Conservation (phyloP, 1,284 basidiomycete genomes). For the Coriolopsis trogii region DNA sequence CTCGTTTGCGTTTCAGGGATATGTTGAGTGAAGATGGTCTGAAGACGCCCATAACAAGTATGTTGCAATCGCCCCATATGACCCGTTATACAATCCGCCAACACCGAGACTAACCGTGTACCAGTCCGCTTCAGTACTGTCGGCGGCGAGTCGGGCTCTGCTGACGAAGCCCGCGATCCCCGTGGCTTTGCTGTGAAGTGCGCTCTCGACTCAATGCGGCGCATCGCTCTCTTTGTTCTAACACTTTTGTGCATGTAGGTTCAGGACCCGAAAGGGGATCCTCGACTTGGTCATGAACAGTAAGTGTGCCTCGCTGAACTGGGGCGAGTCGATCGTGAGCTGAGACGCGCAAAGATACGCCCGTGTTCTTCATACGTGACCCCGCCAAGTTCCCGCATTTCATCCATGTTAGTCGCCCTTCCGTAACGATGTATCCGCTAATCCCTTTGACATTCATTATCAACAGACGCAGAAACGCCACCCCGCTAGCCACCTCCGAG, state of each 20-base stretch:
- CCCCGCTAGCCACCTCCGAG: constrained; percentile 86
- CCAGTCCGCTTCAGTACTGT: constrained; percentile 90
- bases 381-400: constrained; percentile 86
- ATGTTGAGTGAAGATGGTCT: constrained; percentile 29
- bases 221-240: neutral
- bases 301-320: constrained; percentile 1
- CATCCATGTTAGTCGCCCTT: constrained; percentile 60
- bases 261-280: constrained; percentile 80
- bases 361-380: constrained; percentile 86
- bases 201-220: neutral
- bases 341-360: constrained; percentile 63
- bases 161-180: constrained; percentile 90
- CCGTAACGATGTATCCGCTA: neutral
- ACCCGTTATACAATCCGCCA: neutral
- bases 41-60: constrained; percentile 27
- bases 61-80: no score
- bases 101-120: constrained; percentile 30
- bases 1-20: constrained; percentile 22
- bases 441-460: no score
- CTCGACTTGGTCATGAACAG: constrained; percentile 89
- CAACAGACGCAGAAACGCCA: constrained; percentile 81
- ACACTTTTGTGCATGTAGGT: constrained; percentile 14
- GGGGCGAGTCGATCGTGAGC: neutral
- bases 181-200: constrained; percentile 52
- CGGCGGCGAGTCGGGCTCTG: constrained; percentile 84